A percentile compares a stretch with the other conserved stretches of the same genome.
These are phyloP conservation scores for Claviceps sp. DNA, from an alignment of 2,329 filamentous ascomycete genomes.

Conservation along the genomic window DNA sequence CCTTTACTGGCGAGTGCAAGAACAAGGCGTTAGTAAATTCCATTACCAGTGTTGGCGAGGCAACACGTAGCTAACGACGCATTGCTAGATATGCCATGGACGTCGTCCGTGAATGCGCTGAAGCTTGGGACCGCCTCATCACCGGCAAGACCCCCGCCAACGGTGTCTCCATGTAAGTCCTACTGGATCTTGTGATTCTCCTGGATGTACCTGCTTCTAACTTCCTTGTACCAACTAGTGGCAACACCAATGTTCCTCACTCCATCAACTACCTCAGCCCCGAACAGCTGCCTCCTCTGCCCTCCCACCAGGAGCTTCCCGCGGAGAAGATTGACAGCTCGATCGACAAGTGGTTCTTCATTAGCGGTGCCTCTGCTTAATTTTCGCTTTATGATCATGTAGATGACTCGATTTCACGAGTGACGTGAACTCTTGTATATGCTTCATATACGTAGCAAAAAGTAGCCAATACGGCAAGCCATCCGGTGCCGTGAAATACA, in stretches of 20 bases:
- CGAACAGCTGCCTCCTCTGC: constrained; percentile 62
- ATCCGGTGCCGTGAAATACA: constrained; percentile 13
- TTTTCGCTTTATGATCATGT: constrained; percentile 18
- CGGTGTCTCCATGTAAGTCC: constrained; percentile 64
- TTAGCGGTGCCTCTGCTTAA: constrained; percentile 86
- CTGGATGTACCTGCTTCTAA: neutral
- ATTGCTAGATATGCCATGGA: constrained; percentile 70
- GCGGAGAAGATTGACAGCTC: constrained; percentile 86
- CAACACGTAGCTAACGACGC: constrained; percentile 2
- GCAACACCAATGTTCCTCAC: constrained; percentile 65
- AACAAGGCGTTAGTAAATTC: constrained; percentile 64
- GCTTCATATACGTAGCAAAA: neutral
- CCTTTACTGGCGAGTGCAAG: constrained; percentile 99
- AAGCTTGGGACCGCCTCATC: constrained; percentile 95
- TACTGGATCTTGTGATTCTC: neutral
- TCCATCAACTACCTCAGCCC: constrained; percentile 59
- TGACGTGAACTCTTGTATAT: constrained; percentile 2
- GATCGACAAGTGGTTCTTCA: constrained; percentile 99
- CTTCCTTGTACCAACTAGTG: constrained; percentile 35
- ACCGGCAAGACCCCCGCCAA: constrained; percentile 73
- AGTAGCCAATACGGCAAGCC: constrained; percentile 2
- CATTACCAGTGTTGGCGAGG: neutral
- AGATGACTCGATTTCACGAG: neutral
- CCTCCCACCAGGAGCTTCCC: constrained; percentile 62
- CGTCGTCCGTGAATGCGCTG: constrained; percentile 86